Base-by-base conservation (phyloP, 306 rosid species). In the barrel medic (Medicago truncatula) region DNA sequence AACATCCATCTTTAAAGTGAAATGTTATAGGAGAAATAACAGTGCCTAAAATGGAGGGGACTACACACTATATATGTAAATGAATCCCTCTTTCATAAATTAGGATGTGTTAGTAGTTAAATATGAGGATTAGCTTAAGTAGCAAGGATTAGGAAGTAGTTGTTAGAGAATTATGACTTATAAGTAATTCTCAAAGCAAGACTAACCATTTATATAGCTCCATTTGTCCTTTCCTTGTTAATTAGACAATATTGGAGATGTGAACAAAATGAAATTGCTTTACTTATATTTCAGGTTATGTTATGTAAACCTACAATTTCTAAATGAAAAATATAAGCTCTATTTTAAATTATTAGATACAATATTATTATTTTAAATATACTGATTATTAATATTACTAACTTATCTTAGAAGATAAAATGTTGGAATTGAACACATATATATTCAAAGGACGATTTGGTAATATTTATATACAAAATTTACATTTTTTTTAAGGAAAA, bases 141-240 rank as follows among this genome's bases (percentile, higher is more conserved):
- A 54, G 60, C 78, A 76, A 75, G 74, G 63, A 77, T 75, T 80
- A 83, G 73, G 77, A 72, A 38, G 71, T 46, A 79, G 91, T 92
- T 78, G 91, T 85, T 88, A 20, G 67, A 75, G 15, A 58, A 78
- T 78, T 80, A 81, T 82, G 92, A 25, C 28, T 25, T 2, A 25
- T 25, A 25, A 85, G 92, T 76, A 78, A 85, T 41, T 57, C 63
- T 61, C 67, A 83, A 88, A 82, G 66, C 79, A 87, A 78, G 79
- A 41, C 28, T 15, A 44, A 54, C 85, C 91, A 85, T 28, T 86
- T 17, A 59, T 56, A 58, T 40, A 54, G 73, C 82, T 81, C 90
- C 95, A 87, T 47, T 83, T 85, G 93, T 83, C 87, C 12, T 58
- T 82, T 76, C 67, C 78, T 64, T 71, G 47, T 49, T 76, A 76